phyloP scores from a whole-genome alignment of 495 filamentous ascomycete genomes.

The Corynascus novoguineensis region DNA sequence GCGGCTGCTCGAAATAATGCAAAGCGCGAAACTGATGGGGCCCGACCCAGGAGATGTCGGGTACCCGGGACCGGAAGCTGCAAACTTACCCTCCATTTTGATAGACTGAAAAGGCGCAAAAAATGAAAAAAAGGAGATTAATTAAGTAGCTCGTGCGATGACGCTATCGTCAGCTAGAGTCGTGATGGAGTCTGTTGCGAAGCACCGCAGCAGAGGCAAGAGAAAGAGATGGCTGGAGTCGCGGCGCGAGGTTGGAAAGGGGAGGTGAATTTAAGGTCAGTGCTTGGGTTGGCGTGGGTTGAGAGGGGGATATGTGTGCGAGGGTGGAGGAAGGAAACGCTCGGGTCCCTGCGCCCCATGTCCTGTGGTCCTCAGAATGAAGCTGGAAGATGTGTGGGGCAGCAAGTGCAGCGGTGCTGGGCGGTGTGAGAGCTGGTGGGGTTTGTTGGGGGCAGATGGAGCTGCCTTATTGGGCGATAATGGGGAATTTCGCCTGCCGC shows the following conservation, averaged over 20 bases:
- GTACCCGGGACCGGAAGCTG: conserved; percentile 2
- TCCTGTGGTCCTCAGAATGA: conserved; percentile 19
- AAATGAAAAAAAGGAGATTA: conserved; percentile 30
- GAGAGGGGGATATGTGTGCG: conserved; percentile 26
- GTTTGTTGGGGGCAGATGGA: conserved; percentile 24
- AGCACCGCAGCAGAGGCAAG: conserved; percentile 36
- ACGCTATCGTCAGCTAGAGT: conserved; percentile 39
- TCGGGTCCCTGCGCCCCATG: conserved; percentile 29
- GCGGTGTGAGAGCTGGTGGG: conserved; percentile 21
- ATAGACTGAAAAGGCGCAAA: conserved; percentile 41
- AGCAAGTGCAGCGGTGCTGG: conserved; percentile 13
- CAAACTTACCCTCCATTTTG: conserved; percentile 49
- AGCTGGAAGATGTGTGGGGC: conserved; percentile 19
- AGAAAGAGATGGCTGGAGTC: conserved; percentile 31
- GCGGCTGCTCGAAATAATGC: conserved; percentile 29
- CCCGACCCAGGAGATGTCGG: conserved; percentile 1
- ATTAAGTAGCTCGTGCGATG: conserved; percentile 41
- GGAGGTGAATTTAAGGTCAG: conserved; percentile 51
- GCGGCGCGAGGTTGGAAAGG: conserved; percentile 41
- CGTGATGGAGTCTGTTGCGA: conserved; percentile 31
- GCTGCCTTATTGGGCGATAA: conserved; percentile 36
- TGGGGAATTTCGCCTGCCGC: conserved; percentile 33
- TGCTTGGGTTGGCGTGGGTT: conserved; percentile 33
- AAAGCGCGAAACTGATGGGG: background rate
- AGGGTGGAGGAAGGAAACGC: conserved; percentile 29